These are phyloP conservation scores for Xylaria sp. DNA, from an alignment of 2,329 filamentous ascomycete species.

Conservation along the genomic window DNA sequence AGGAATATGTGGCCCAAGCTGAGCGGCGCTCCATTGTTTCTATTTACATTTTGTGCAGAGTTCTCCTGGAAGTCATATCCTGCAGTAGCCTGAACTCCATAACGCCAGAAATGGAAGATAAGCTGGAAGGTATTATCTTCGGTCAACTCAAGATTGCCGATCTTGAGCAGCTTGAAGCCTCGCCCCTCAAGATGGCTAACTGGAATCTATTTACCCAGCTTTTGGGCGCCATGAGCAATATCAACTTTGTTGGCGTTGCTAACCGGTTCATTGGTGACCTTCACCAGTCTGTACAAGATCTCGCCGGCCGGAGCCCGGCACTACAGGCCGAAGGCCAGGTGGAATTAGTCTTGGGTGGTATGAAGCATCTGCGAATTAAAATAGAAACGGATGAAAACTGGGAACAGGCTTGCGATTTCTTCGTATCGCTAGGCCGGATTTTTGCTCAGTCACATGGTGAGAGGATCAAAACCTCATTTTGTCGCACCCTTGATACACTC, in stretches of 20 bases:
- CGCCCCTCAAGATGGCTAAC: slow-evolving; percentile 88
- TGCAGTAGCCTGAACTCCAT: slow-evolving; percentile 87
- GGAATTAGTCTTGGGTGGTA: slow-evolving; percentile 87
- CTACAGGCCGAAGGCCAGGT: slow-evolving; percentile 78
- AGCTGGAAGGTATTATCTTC: slow-evolving; percentile 95
- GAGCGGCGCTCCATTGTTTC: slow-evolving; percentile 94
- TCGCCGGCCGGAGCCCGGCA: slow-evolving; percentile 74
- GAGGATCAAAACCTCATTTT: slow-evolving; percentile 92
- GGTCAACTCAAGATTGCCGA: slow-evolving; percentile 92
- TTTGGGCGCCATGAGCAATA: slow-evolving; percentile 94
- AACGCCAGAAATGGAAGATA: slow-evolving; percentile 91
- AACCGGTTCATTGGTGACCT: slow-evolving; percentile 85
- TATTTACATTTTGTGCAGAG: slow-evolving; percentile 94
- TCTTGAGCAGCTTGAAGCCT: slow-evolving; percentile 79
- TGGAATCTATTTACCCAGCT: slow-evolving; percentile 95
- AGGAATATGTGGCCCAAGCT: slow-evolving; percentile 80
- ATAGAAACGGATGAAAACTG: slow-evolving; percentile 79
- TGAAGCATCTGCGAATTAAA: slow-evolving; percentile 87
- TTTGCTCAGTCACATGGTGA: slow-evolving; percentile 89
- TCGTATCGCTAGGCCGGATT: slow-evolving; percentile 81
- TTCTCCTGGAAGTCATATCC: slow-evolving; percentile 91
- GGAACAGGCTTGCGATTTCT: slow-evolving; percentile 89
- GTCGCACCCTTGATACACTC: slow-evolving; percentile 87
- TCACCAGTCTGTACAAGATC: slow-evolving; percentile 79
- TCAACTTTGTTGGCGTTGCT: slow-evolving; percentile 87